These are phyloP conservation scores for Tubosaeta sp. DNA, from an alignment of 768 basidiomycete genomes.

Conservation along the genomic window DNA sequence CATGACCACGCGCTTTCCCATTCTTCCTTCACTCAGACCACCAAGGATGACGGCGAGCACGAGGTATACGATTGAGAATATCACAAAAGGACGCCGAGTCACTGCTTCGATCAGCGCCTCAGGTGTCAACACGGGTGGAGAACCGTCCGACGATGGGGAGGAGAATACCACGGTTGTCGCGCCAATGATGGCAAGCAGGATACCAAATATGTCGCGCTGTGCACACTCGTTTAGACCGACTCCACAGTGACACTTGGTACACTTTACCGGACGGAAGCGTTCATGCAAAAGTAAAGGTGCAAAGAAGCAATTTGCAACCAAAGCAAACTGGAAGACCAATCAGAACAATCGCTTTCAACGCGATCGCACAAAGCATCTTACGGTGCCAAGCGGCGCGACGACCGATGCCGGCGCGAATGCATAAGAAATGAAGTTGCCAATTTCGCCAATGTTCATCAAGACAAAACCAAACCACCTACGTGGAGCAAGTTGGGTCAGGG, in stretches of 20 bases:
- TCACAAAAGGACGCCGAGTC: slow-evolving; percentile 64
- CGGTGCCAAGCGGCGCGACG: slow-evolving; percentile 94
- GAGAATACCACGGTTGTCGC: slow-evolving; percentile 91
- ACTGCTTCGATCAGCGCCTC: slow-evolving; percentile 66
- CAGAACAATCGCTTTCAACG: background rate
- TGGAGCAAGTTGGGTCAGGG: background rate
- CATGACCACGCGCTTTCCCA: slow-evolving; percentile 67
- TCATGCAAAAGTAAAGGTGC: slow-evolving; percentile 84
- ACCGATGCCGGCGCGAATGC: slow-evolving; percentile 89
- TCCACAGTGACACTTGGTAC: slow-evolving; percentile 4
- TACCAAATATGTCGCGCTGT: slow-evolving; percentile 75
- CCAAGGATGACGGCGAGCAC: slow-evolving; percentile 54
- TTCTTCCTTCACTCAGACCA: slow-evolving; percentile 57
- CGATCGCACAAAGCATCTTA: slow-evolving; percentile 36
- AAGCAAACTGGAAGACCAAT: slow-evolving; percentile 57
- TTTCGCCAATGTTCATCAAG: slow-evolving; percentile 89
- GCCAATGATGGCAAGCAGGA: slow-evolving; percentile 78
- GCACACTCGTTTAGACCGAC: slow-evolving; percentile 11
- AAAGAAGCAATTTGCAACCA: slow-evolving; percentile 95
- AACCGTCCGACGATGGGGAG: slow-evolving; percentile 64
- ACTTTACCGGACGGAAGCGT: slow-evolving; percentile 68
- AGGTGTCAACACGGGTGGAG: slow-evolving; percentile 53
- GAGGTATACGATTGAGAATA: slow-evolving; percentile 66
- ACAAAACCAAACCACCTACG: slow-evolving; percentile 84
- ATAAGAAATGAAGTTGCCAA: slow-evolving; percentile 87